Percentiles rank a stretch among this genome's conserved stretches.
phyloP scores from a whole-genome alignment of 306 rosid species.

The Quercus mongolica region DNA sequence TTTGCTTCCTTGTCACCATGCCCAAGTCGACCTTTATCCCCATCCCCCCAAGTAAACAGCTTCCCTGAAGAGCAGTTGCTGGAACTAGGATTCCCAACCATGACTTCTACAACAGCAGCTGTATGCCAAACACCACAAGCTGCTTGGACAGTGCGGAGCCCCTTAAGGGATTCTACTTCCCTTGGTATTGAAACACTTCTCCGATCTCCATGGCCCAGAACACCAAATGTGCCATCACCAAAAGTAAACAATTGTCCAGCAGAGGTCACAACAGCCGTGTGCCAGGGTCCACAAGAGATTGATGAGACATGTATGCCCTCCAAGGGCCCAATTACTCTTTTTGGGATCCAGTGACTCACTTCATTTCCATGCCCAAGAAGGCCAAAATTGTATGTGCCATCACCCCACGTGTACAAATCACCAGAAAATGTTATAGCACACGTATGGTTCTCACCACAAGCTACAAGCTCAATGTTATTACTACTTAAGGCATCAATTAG shows the following conservation, averaged over 20 bases:
- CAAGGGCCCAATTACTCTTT: slow-evolving; percentile 89
- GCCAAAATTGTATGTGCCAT: slow-evolving; percentile 89
- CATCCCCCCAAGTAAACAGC: slow-evolving; percentile 99
- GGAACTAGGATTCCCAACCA: slow-evolving; percentile 91
- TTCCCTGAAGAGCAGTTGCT: slow-evolving; percentile 95
- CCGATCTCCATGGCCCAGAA: slow-evolving; percentile 90
- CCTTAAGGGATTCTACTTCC: slow-evolving; percentile 97
- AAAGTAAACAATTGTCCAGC: slow-evolving; percentile 95
- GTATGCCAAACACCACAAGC: slow-evolving; percentile 99
- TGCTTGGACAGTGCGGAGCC: slow-evolving; percentile 92
- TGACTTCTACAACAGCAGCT: slow-evolving; percentile 98
- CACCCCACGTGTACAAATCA: slow-evolving; percentile 98
- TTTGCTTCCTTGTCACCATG: slow-evolving; percentile 96
- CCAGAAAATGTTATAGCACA: slow-evolving; percentile 98
- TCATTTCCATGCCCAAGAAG: slow-evolving; percentile 97
- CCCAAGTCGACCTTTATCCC: slow-evolving; percentile 97
- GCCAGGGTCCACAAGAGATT: slow-evolving; percentile 99
- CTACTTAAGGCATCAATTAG: slow-evolving; percentile 84
- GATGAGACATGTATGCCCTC: slow-evolving; percentile 94
- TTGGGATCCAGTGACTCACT: slow-evolving; percentile 99
- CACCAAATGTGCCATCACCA: slow-evolving; percentile 98
- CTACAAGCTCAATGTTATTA: slow-evolving; percentile 88
- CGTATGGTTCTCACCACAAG: slow-evolving; percentile 98
- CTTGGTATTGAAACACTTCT: slow-evolving; percentile 78
- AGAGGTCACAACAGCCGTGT: slow-evolving; percentile 95